Conservation (phyloP, 176 grass and related monocot species). For the Saccharum officinarum region DNA sequence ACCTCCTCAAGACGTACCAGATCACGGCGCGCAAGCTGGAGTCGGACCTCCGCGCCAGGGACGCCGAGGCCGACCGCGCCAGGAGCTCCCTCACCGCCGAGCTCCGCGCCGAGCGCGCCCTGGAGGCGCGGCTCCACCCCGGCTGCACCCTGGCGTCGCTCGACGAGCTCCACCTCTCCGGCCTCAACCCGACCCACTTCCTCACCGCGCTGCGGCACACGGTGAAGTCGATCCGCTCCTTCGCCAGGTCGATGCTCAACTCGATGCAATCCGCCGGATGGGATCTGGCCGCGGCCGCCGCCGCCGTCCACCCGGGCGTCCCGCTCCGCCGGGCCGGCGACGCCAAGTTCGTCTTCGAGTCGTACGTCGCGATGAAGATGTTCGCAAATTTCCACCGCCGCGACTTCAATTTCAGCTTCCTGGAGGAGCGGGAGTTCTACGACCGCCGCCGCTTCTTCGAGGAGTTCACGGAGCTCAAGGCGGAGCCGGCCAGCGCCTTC, state of each 20-base stretch:
- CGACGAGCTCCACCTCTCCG: conserved; percentile 81
- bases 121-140: conserved; percentile 70
- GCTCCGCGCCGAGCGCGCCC: conserved; percentile 46
- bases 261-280: conserved; percentile 81
- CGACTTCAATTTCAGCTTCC: conserved; percentile 73
- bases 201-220: conserved; percentile 69
- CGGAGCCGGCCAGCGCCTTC: conserved; percentile 44
- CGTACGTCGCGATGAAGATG: conserved; percentile 88
- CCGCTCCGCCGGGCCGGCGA: conserved; percentile 34
- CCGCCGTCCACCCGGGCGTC: conserved; percentile 61
- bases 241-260: conserved; percentile 60
- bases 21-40: conserved; percentile 86
- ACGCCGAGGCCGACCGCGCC: conserved; percentile 37
- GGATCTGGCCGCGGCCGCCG: conserved; percentile 66
- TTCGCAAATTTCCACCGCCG: conserved; percentile 89
- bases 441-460: conserved; percentile 72
- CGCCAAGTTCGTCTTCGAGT: conserved; percentile 75
- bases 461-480: conserved; percentile 81
- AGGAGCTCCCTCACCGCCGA: conserved; percentile 43
- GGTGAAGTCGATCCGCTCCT: conserved; percentile 85
- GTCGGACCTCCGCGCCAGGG: conserved; percentile 51
- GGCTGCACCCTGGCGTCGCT: conserved; percentile 72
- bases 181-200: conserved; percentile 90
- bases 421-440: conserved; percentile 68
- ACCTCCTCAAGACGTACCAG: conserved; percentile 86